Evolutionary conservation across 257 asterid species (phyloP), one percentile per base, ranked within the genome.

Genomic region (Mentha longifolia): DNA sequence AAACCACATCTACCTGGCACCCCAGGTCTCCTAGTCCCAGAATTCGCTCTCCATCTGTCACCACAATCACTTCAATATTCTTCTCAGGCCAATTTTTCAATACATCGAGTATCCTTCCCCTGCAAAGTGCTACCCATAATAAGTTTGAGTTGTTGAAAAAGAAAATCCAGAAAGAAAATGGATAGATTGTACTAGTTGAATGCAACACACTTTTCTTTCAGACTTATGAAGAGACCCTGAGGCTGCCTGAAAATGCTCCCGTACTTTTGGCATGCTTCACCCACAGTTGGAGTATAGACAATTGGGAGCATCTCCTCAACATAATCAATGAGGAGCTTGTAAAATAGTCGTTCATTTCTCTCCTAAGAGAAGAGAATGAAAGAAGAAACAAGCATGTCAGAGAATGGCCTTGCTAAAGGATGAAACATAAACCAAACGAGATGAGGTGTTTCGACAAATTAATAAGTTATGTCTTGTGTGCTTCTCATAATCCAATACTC

Each of bases 241-340:
- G 95, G 95, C 51, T 84, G 95, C 78, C 82, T 78, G 82, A 82
- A 85, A 49, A 88, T 80, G 82, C 86, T 81, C 61, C 95, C 95
- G n/a, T 88, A 88, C 56, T 88, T 88, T 78, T 88, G 95, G 81
- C 95, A 88, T 1, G 95, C 95, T 79, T 88, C 95, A 22, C 95
- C 95, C 3, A 88, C 95, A 52, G 95, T 88, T 65, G 95, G 95
- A 49, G 95, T 88, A 59, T 88, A 88, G 28, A 88, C 91, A 65
- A 88, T 78, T 42, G 95, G 95, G 51, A 88, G 89, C 33, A 88
- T 83, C 78, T 88, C 95, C 83, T 88, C 95, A 15, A 88, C 91
- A 82, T 88, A 83, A 54, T 88, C 95, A 15, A 88, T 88, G 46
- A 88, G 86, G 74, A 88, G 88, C 88, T 82, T 88, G 85, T 88